Conservation (phyloP, 2,329 filamentous ascomycete species). For the Microcera coccophila region DNA sequence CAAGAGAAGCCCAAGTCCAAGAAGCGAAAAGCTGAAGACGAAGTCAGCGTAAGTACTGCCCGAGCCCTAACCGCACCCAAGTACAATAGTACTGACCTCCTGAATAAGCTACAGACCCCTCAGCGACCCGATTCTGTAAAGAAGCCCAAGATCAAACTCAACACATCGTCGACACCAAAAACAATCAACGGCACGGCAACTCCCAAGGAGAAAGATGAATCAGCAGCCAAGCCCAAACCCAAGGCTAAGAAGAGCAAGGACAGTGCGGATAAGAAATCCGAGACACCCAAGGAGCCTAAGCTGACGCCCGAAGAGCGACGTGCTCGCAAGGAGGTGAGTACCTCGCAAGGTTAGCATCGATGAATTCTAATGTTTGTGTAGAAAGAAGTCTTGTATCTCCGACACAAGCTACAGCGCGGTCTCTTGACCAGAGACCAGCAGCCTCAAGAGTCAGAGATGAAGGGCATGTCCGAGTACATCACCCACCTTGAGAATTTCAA, state of each 20-base stretch:
- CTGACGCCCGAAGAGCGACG: slow-evolving; percentile 55
- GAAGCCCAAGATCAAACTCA: slow-evolving; percentile 65
- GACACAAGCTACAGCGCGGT: slow-evolving; percentile 92
- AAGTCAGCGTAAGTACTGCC: slow-evolving; percentile 46
- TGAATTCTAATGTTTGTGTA: slow-evolving; percentile 38
- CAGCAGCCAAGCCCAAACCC: slow-evolving; percentile 49
- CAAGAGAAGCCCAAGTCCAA: slow-evolving; percentile 58
- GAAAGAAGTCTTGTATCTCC: slow-evolving; percentile 83
- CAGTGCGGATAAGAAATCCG: slow-evolving; percentile 54
- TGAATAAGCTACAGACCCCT: slow-evolving; percentile 47
- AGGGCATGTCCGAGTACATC: slow-evolving; percentile 71
- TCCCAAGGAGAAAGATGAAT: slow-evolving; percentile 55
- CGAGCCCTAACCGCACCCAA: neutral
- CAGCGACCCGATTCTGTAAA: slow-evolving; percentile 60
- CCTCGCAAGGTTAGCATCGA: neutral
- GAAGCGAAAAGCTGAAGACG: slow-evolving; percentile 88
- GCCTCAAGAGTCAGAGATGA: slow-evolving; percentile 84
- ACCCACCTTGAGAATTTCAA: slow-evolving; percentile 73
- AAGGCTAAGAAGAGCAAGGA: slow-evolving; percentile 58
- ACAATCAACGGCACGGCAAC: slow-evolving; percentile 58
- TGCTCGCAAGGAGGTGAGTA: slow-evolving; percentile 55
- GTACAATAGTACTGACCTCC: slow-evolving; percentile 10
- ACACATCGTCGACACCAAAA: slow-evolving; percentile 64
- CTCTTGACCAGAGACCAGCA: slow-evolving; percentile 80
- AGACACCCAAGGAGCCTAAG: slow-evolving; percentile 53